phyloP scores from a whole-genome alignment of 2,329 filamentous ascomycete genomes.

The Xylaria sp. region DNA sequence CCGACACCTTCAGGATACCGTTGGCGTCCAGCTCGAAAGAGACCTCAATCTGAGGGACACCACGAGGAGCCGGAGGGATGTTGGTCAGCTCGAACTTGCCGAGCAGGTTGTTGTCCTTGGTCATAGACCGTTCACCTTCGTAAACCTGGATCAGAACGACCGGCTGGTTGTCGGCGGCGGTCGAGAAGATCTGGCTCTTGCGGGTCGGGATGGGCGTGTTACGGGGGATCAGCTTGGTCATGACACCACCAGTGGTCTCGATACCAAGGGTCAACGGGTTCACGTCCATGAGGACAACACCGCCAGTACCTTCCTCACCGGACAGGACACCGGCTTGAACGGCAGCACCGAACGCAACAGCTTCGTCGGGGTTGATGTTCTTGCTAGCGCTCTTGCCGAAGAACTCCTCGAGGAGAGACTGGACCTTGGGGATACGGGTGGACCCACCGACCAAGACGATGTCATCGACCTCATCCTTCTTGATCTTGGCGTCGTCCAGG shows the following conservation, averaged over 20 bases:
- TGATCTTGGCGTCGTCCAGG: constrained; percentile 95
- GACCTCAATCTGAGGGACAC: constrained; percentile 97
- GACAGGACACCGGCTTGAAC: constrained; percentile 96
- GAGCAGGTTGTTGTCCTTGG: constrained; percentile 95
- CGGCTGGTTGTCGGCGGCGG: constrained; percentile 94
- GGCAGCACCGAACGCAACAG: constrained; percentile 95
- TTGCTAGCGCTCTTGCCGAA: constrained; percentile 99
- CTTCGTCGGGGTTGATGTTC: constrained; percentile 99
- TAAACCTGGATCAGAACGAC: constrained; percentile 94
- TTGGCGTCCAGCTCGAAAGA: constrained; percentile 98
- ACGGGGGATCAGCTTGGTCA: constrained; percentile 94
- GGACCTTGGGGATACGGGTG: constrained; percentile 98
- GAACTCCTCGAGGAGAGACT: constrained; percentile 91
- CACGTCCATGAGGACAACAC: constrained; percentile 93
- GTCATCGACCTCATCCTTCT: constrained; percentile 93
- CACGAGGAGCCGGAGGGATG: constrained; percentile 92
- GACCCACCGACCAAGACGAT: constrained; percentile 98
- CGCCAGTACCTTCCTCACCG: constrained; percentile 79
- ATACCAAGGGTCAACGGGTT: constrained; percentile 96
- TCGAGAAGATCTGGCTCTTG: constrained; percentile 98
- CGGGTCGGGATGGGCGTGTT: constrained; percentile 94
- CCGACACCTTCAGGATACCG: constrained; percentile 95
- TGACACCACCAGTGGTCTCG: constrained; percentile 95
- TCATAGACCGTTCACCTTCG: constrained; percentile 91
- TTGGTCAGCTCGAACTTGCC: constrained; percentile 98